Base-by-base conservation (phyloP, 164 flowering plant genomes). In the Magnolia changhungtana region DNA sequence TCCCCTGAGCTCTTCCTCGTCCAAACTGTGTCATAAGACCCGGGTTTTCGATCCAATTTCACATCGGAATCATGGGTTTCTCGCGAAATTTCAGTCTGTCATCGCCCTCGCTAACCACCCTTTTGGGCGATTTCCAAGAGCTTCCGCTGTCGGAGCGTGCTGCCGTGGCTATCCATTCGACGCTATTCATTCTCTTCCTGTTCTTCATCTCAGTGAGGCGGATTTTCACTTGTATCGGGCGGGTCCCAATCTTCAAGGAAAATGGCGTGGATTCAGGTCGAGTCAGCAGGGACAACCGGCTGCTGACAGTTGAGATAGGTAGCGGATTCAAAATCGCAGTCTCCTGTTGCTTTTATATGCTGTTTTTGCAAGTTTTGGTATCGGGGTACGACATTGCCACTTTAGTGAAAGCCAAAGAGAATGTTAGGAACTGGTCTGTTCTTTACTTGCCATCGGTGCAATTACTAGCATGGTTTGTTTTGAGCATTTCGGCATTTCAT, bases 381-480 rank as follows among this genome's bases (percentile, higher is more conserved):
- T 74, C 92, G 74, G 97, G 89, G 18, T 89, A 77, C 84, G 97
- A 96, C 84, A 88, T 86, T 31, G 75, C 85, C 72, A 75, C 84
- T 73, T 80, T 89, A 75, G 76, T 86, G 18, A 87, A 86, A 80
- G 10, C 13, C 16, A 77, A 80, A n/a, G 81, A 84, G 65, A 74
- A 79, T 55, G 66, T 23, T 70, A 79, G 67, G 51, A 77, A 89
- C 81, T 91, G 92, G 95, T 75, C 80, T 37, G 69, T 75, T 63
- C 19, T 94, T 69, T 83, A 82, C 75, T 84, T 84, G 74, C 97
- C 98, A 72, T 85, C 83, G 27, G 81, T 83, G 52, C 96, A 92
- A 79, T 82, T 77, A 72, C 82, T 92, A 80, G 89, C 94, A 83
- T 96, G 99, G 99, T 85, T 90, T 73, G 86, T 89, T 37, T 74